These are phyloP conservation scores for Paramecium bursaria DNA, from an alignment of 73 alveolate species.

Conservation along the genomic window DNA sequence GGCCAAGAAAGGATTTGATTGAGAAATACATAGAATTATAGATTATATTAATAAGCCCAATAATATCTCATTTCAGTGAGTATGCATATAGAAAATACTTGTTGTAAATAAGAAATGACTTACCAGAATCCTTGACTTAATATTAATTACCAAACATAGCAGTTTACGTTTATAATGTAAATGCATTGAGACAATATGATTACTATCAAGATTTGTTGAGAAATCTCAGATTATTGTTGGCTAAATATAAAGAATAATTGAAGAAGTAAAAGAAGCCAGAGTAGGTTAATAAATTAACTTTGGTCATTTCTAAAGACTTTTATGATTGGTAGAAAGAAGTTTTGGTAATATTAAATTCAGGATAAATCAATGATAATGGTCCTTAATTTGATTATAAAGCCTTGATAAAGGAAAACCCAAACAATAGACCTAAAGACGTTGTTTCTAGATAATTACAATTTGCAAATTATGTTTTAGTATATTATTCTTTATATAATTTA, in stretches of 20 bases:
- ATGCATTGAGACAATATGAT: constrained; percentile 70
- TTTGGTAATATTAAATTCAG: constrained; percentile 1
- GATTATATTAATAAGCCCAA: constrained; percentile 86
- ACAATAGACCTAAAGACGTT: not conserved
- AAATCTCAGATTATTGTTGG: constrained; percentile 77
- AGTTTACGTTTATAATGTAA: constrained; percentile 76
- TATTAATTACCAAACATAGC: constrained; percentile 84
- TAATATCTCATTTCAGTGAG: constrained; percentile 97
- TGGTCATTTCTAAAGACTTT: constrained; percentile 56
- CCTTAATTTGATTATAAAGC: constrained; percentile 40
- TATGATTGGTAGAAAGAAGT: constrained; percentile 62
- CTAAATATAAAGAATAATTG: constrained; percentile 68
- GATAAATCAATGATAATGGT: constrained; percentile 32
- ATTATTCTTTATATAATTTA: not conserved
- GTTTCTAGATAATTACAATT: constrained; percentile 16
- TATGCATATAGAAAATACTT: constrained; percentile 88
- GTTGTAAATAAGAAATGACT: constrained; percentile 73
- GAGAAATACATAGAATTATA: constrained; percentile 78
- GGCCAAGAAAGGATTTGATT: constrained; percentile 77
- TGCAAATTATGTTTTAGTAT: constrained; percentile 26
- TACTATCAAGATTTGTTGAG: constrained; percentile 77
- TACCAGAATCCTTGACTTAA: constrained; percentile 74
- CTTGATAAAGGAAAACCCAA: constrained; percentile 9
- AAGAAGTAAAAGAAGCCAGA: constrained; percentile 55
- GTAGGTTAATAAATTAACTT: constrained; percentile 18